Conservation (phyloP, 163 green algal genomes). For the Coccomyxa subellipsoidea region DNA sequence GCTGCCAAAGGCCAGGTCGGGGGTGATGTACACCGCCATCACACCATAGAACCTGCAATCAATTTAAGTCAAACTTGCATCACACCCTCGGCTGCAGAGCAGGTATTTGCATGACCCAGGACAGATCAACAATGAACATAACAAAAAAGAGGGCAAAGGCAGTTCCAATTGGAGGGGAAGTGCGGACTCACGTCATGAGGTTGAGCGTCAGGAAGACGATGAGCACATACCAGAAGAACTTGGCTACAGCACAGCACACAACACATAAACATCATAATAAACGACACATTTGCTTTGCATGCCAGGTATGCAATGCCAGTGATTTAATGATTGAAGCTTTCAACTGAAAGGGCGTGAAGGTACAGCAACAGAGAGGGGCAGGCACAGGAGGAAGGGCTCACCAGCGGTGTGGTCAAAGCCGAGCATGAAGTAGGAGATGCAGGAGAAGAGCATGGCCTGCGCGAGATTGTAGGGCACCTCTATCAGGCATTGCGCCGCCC, state of each 20-base stretch:
- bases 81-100: too few species aligned
- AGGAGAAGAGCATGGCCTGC: slow-evolving; percentile 30
- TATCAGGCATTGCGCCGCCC: slow-evolving; percentile 43
- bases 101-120: too few species aligned
- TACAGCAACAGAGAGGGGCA: too few species aligned
- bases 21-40: slow-evolving; percentile 38
- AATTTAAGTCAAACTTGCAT: too few species aligned
- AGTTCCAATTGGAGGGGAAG: neutral
- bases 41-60: slow-evolving; percentile 33
- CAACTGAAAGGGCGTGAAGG: too few species aligned
- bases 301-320: too few species aligned
- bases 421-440: slow-evolving; percentile 49
- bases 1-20: slow-evolving; percentile 29
- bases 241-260: slow-evolving; percentile 20
- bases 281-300: too few species aligned
- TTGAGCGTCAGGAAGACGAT: slow-evolving; percentile 40
- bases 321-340: too few species aligned
- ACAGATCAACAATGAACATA: too few species aligned
- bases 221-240: slow-evolving; percentile 47
- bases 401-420: slow-evolving; percentile 27
- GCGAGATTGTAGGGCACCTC: slow-evolving; percentile 54
- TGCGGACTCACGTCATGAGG: slow-evolving; percentile 21
- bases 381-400: neutral
- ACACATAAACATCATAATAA: neutral
- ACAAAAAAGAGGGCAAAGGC: neutral